A percentile compares a stretch with the other conserved stretches of the same genome.
Evolutionary conservation across 805 yeast species (phyloP).

Genomic region (Priceomyces melissophilus): DNA sequence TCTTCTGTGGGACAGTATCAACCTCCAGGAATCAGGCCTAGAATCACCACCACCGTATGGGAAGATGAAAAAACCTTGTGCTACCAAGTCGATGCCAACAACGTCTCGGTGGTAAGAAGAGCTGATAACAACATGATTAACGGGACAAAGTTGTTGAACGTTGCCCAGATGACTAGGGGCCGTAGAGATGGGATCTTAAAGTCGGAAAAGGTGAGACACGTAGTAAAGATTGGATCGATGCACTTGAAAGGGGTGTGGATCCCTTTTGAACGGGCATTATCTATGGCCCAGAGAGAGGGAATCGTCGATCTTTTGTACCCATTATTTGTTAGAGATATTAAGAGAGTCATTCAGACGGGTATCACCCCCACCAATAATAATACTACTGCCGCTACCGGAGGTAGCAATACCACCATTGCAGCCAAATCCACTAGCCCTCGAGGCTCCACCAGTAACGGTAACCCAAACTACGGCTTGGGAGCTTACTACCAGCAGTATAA

Average conservation of each 20-base stretch:
- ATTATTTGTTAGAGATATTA: slow-evolving; percentile 70
- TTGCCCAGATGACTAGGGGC: slow-evolving; percentile 85
- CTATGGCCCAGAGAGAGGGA: slow-evolving; percentile 78
- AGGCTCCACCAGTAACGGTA: slow-evolving; percentile 4
- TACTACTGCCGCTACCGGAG: slow-evolving; percentile 4
- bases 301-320: slow-evolving; percentile 66
- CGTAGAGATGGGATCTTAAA: slow-evolving; percentile 81
- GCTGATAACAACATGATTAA: slow-evolving; percentile 84
- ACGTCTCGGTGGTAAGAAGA: slow-evolving; percentile 75
- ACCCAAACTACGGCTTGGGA: slow-evolving; percentile 6
- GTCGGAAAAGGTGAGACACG: slow-evolving; percentile 72
- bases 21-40: slow-evolving; percentile 50
- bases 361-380: slow-evolving; percentile 32
- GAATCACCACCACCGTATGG: slow-evolving; percentile 86
- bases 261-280: slow-evolving; percentile 77
- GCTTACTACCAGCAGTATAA: slow-evolving; percentile 13
- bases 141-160: slow-evolving; percentile 79
- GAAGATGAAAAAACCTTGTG: slow-evolving; percentile 83
- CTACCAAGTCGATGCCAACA: slow-evolving; percentile 81
- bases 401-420: slow-evolving; percentile 9
- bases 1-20: slow-evolving; percentile 43
- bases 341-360: slow-evolving; percentile 47
- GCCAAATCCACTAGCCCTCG: slow-evolving; percentile 11
- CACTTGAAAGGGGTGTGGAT: slow-evolving; percentile 89
- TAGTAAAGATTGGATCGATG: slow-evolving; percentile 84